Evolutionary conservation across 345 rosid species (phyloP).

Genomic region (Schrenkiella parvula): DNA sequence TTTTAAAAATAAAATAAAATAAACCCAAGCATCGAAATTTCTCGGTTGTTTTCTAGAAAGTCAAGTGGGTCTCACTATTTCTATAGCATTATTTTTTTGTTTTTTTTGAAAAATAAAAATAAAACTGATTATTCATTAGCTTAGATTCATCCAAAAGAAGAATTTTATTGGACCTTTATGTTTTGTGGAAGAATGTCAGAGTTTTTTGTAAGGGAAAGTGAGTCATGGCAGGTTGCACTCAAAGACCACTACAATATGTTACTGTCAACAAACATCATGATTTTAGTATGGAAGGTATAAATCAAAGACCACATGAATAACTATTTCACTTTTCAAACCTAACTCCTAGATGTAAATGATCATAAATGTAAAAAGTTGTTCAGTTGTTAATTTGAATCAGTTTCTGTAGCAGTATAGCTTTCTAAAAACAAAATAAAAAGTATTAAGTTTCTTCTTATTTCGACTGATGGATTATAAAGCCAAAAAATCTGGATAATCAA

Average conservation of each 20-base stretch:
- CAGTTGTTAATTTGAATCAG: not conserved
- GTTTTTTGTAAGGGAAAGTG: constrained; percentile 7
- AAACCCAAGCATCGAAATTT: not conserved
- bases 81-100: not conserved
- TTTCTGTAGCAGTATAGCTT: not conserved
- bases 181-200: constrained; percentile 33
- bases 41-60: not conserved
- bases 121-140: not conserved
- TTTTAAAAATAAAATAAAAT: not conserved
- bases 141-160: constrained; percentile 13
- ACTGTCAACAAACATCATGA: constrained; percentile 32
- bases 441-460: not conserved
- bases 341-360: not conserved
- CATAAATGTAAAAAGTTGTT: not conserved
- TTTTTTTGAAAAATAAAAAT: not conserved
- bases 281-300: constrained; percentile 15
- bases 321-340: constrained; percentile 3
- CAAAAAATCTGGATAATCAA: not conserved
- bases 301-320: constrained; percentile 3
- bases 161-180: constrained; percentile 16
- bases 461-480: not conserved
- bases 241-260: constrained; percentile 27
- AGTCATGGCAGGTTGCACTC: constrained; percentile 35
- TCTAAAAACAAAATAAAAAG: no score
- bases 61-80: constrained; percentile 16